Evolutionary conservation across 1,284 basidiomycete species (phyloP), one percentile per base, ranked within the genome.

Genomic region (Leccinum griseonigrum): DNA sequence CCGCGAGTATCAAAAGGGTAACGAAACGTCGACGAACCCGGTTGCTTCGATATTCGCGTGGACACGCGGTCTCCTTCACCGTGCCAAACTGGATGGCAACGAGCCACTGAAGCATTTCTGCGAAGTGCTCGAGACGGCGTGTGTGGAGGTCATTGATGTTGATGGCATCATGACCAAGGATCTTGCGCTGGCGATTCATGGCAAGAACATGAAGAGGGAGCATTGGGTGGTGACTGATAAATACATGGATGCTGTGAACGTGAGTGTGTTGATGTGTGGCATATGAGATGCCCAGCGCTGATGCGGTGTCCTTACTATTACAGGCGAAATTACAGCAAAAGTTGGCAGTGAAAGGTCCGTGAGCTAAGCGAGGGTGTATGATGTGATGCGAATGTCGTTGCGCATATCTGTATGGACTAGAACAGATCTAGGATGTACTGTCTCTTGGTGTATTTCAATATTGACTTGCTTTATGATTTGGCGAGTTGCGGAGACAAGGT

Each of bases 1-100:
- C 81, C 91, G 97, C 62, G 95, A 98, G 80, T 92, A 90, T 78
- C 96, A 98, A 79, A 96, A 97, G 81, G 94, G 94, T 64, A 88
- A 91, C 65, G 95, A 98, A 79, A 98, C 95, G 14, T 94, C 92
- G 63, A 99, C 97, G 63, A 98, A 98, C 86, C 95, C 95, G 40
- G 95, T 98, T 67, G 97, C 97, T 50, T 96, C 94, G 61, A 98
- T 99, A 82, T 99, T 97, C 72, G 97, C 97, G 13, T 99, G 97
- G 97, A 99, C 97, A 16, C 88, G 97, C 57, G 97, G 97, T 1
- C 83, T 98, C 38, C 79, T 95, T 43, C 95, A 97, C 82, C 90
- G 97, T 65, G 97, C 95, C 67, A 95, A 95, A 81, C 83, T 98
- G 36, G 97, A 99, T 76, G 79, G 80, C 54, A 98, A 97, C 75